phyloP scores from a whole-genome alignment of 108 stramenopile species.

The Skeletonema potamos region DNA sequence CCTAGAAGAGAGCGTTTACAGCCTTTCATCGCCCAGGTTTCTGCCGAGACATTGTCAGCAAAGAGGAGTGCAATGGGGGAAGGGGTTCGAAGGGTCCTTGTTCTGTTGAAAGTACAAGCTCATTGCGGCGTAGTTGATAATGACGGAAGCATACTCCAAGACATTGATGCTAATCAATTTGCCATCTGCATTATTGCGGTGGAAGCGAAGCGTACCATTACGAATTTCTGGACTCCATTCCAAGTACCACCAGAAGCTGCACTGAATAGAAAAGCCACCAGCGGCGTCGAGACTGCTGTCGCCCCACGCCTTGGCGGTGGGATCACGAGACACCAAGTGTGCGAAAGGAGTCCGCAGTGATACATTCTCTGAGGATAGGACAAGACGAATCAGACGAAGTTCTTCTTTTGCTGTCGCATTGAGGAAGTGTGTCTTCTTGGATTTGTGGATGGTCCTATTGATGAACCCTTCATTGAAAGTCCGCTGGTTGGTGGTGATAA shows the following conservation, averaged over 20 bases:
- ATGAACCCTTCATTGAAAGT: neutral
- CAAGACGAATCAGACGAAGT: neutral
- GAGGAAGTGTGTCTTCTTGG: neutral
- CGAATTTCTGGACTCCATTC: slow-evolving; percentile 3
- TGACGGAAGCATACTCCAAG: slow-evolving; percentile 7
- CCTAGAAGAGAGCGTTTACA: neutral
- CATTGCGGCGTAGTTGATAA: slow-evolving; percentile 7
- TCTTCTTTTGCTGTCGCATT: neutral
- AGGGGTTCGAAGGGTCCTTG: neutral
- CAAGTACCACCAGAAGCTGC: slow-evolving; percentile 14
- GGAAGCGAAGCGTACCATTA: neutral
- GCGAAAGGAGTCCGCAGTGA: neutral
- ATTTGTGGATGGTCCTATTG: neutral
- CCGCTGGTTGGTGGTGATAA: neutral
- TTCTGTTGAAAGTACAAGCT: neutral
- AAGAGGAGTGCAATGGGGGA: neutral
- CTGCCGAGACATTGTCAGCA: neutral
- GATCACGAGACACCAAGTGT: neutral
- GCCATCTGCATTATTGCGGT: neutral
- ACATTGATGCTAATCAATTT: slow-evolving; percentile 5
- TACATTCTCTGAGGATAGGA: neutral
- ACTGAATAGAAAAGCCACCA: neutral
- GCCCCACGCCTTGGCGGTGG: neutral
- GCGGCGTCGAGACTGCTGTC: slow-evolving; percentile 2
- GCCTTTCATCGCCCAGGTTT: slow-evolving; percentile 7